phyloP scores from a whole-genome alignment of 2,329 filamentous ascomycete species.

The Colletotrichum trifolii region DNA sequence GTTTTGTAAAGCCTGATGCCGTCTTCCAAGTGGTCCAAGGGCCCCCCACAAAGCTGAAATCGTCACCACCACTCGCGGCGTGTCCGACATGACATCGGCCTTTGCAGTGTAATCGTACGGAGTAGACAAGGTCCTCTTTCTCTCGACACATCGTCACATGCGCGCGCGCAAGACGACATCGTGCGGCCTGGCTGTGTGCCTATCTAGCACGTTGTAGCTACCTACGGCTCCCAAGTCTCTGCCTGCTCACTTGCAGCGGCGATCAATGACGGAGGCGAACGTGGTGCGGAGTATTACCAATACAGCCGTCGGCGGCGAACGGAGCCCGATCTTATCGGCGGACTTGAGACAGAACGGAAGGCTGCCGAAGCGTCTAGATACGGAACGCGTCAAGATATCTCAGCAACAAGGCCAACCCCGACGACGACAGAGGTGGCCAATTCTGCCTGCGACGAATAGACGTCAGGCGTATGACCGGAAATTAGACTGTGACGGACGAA shows the following conservation, averaged over 20 bases:
- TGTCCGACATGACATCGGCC: constrained; percentile 20
- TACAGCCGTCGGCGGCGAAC: background rate
- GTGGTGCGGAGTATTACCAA: constrained; percentile 16
- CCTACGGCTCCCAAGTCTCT: constrained; percentile 21
- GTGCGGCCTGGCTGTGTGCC: background rate
- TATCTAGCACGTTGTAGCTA: background rate
- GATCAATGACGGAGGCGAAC: constrained; percentile 17
- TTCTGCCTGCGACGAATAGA: constrained; percentile 13
- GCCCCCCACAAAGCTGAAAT: constrained; percentile 21
- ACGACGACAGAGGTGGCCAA: constrained; percentile 2
- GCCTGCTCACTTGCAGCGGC: constrained; percentile 28
- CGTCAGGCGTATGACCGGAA: constrained; percentile 13
- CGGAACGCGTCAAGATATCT: background rate
- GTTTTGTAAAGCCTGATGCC: constrained; percentile 1
- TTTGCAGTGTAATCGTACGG: background rate
- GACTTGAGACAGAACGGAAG: constrained; percentile 7
- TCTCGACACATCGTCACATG: constrained; percentile 6
- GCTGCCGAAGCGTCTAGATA: constrained; percentile 4
- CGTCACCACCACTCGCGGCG: constrained; percentile 7
- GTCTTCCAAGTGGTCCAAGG: constrained; percentile 13
- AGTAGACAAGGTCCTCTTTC: background rate
- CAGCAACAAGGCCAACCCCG: background rate
- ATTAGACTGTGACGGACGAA: constrained; percentile 16
- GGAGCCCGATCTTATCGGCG: constrained; percentile 7
- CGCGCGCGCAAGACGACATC: constrained; percentile 2